These are phyloP conservation scores for Oldenlandia corymbosa DNA, from an alignment of 257 asterid genomes.

Conservation along the genomic window DNA sequence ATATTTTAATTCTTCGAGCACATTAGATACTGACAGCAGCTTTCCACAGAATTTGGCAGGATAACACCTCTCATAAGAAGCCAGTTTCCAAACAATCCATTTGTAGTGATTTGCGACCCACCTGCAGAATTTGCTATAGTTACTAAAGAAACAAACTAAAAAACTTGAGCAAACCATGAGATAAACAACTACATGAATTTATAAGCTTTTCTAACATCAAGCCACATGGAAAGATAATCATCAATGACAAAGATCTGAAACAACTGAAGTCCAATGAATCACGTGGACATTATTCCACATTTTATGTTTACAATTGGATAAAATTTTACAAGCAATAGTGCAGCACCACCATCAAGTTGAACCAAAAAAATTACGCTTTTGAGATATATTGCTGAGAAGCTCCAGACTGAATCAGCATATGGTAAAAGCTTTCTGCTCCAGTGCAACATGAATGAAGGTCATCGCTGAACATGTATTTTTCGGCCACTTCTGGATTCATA, in stretches of 20 bases:
- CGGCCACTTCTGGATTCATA: constrained; percentile 69
- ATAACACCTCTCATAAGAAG: constrained; percentile 81
- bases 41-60: constrained; percentile 66
- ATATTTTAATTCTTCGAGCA: constrained; percentile 82
- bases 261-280: not conserved
- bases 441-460: constrained; percentile 34
- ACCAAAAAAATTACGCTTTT: constrained; percentile 53
- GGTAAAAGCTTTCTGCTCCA: constrained; percentile 57
- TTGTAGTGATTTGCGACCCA: constrained; percentile 91
- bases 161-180: not conserved
- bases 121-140: constrained; percentile 28
- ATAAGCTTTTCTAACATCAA: not conserved
- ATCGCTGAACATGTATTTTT: constrained; percentile 44
- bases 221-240: not conserved
- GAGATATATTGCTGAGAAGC: constrained; percentile 64
- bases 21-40: constrained; percentile 59
- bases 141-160: not conserved
- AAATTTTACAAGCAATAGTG: too few relatives aligned
- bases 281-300: not conserved
- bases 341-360: not conserved
- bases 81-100: constrained; percentile 96
- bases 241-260: not conserved
- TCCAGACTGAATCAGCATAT: constrained; percentile 62
- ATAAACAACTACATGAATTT: not conserved
- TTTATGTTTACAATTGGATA: not conserved